These are phyloP conservation scores for Termitomyces heimii DNA, from an alignment of 768 basidiomycete species.

Conservation along the genomic window DNA sequence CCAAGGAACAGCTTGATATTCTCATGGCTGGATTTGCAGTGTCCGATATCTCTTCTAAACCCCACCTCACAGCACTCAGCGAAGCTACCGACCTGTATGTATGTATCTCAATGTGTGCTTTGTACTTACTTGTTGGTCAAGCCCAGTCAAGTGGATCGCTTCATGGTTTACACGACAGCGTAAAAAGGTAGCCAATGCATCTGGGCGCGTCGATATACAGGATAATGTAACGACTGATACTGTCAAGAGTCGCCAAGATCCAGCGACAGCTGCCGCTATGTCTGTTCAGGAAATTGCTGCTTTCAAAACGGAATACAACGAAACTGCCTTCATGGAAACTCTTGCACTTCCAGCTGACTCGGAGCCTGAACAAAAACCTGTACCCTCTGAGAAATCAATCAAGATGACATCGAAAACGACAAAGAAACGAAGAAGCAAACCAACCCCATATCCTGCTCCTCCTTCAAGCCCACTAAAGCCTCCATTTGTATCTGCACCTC, in stretches of 20 bases:
- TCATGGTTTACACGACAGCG: conserved; percentile 28
- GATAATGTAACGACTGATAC: not conserved
- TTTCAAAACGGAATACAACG: conserved; percentile 9
- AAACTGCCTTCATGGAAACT: not conserved
- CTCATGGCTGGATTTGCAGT: conserved; percentile 21
- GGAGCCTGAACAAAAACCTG: not conserved
- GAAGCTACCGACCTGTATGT: conserved; percentile 29
- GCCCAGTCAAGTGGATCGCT: conserved; percentile 27
- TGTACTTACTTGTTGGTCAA: conserved; percentile 4
- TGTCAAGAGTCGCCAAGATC: not conserved
- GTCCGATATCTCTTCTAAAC: conserved; percentile 15
- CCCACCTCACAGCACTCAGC: conserved; percentile 20
- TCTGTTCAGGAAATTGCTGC: conserved; percentile 8
- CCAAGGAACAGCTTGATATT: conserved; percentile 16
- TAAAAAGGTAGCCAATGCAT: conserved; percentile 17
- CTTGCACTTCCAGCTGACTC: not conserved
- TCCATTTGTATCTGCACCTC: conserved; percentile 6
- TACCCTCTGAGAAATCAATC: not conserved
- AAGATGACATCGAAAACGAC: not conserved
- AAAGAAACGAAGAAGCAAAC: not conserved
- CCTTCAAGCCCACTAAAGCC: conserved; percentile 2
- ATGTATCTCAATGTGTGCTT: not conserved
- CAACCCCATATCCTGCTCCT: not conserved
- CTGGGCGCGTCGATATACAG: not conserved
- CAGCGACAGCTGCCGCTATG: not conserved